Conservation (phyloP, 2,329 filamentous ascomycete genomes). For the Hysterium pulicare region DNA sequence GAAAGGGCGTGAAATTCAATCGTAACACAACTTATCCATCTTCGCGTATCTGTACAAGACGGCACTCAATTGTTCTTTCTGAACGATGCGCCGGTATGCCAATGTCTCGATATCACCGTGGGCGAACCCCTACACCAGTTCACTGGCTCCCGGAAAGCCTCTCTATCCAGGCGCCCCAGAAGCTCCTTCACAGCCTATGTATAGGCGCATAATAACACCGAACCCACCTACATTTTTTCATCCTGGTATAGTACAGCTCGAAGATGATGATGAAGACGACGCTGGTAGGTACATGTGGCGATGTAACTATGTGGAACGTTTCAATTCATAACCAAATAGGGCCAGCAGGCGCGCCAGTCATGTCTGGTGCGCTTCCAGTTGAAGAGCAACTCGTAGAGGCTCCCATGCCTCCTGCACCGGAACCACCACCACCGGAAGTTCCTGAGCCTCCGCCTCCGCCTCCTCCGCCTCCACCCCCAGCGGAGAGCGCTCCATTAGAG, state of each 20-base stretch:
- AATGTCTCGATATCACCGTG: conserved; percentile 33
- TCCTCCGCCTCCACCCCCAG: conserved; percentile 7
- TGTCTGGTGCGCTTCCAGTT: conserved; percentile 7
- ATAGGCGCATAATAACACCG: conserved; percentile 22
- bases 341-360: conserved; percentile 15
- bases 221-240: conserved; percentile 22
- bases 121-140: conserved; percentile 26
- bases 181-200: conserved; percentile 15
- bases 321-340: conserved; percentile 20
- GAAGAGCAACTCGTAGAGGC: conserved; percentile 13
- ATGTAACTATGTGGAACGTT: conserved; percentile 13
- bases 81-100: conserved; percentile 28
- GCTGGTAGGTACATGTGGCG: conserved; percentile 17
- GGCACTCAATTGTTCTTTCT: conserved; percentile 13
- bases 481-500: conserved; percentile 7
- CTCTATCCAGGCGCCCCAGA: conserved; percentile 5
- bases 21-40: conserved; percentile 26
- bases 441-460: conserved; percentile 9
- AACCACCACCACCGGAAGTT: conserved; percentile 8
- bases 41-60: background rate
- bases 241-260: conserved; percentile 15
- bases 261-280: conserved; percentile 15
- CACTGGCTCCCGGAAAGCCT: conserved; percentile 11
- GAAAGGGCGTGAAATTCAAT: conserved; percentile 23
- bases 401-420: conserved; percentile 13